These are phyloP conservation scores for Vigna nakashimae DNA, from an alignment of 306 rosid genomes.

Conservation along the genomic window DNA sequence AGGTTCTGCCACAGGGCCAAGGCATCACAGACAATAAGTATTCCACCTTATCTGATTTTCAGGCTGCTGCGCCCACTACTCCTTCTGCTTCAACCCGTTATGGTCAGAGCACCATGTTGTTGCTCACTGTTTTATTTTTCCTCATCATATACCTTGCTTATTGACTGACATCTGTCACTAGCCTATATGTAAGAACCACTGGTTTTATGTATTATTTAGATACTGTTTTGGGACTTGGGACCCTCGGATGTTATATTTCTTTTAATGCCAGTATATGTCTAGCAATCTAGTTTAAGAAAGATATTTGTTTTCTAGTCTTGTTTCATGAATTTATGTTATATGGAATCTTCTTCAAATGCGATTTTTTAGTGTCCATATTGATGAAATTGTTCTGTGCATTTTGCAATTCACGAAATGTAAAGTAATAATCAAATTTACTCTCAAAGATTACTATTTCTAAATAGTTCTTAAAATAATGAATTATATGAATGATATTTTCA, in stretches of 20 bases:
- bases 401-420: neutral
- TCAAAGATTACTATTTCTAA: no score
- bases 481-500: neutral
- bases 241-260: neutral
- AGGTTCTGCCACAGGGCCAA: constrained; percentile 53
- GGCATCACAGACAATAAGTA: neutral
- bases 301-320: neutral
- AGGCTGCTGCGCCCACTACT: constrained; percentile 58
- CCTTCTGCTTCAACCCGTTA: constrained; percentile 60
- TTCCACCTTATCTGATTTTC: neutral
- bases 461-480: no score
- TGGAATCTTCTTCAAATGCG: neutral
- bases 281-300: neutral
- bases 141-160: constrained; percentile 25
- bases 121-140: constrained; percentile 35
- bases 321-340: neutral
- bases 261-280: neutral
- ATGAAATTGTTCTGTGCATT: neutral
- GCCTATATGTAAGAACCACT: neutral
- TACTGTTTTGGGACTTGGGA: neutral
- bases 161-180: constrained; percentile 28
- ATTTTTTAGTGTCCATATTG: neutral
- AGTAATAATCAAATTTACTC: no score
- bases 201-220: neutral
- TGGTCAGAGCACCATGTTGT: constrained; percentile 21